Evolutionary conservation across 208 protist genomes (phyloP), one percentile per base, ranked within the genome.

Genomic region (Phytomonas francai): DNA sequence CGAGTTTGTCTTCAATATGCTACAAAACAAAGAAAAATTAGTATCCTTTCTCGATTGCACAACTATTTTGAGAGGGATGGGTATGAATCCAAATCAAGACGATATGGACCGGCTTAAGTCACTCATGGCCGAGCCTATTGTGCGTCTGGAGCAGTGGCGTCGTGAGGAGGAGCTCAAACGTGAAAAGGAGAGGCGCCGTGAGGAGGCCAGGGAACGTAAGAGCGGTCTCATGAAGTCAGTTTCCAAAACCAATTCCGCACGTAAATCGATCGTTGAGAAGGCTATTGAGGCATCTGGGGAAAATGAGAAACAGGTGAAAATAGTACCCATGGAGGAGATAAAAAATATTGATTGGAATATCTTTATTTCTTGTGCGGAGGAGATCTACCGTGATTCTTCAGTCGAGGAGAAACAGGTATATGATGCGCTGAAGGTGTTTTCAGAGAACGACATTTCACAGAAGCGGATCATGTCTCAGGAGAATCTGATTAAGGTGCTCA

Each of bases 341-440:
- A 96, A 96, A 49, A 96, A 96, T 65, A 93, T 96, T 64, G 91
- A 96, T 70, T 96, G 91, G 88, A 93, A 96, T 71, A 96, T 96
- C 58, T 96, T 96, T 68, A 93, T 96, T 51, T 83, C 82, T 29
- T 96, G 88, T 77, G 76, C 80, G 0, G 87, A 96, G 65, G 79
- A 84, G 65, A 80, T 96, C 59, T 96, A 89, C 49, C 81, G 88
- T 36, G 86, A 96, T 33, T 59, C 77, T n/a, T 73, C 72, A 54
- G 69, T 68, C 6, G 87, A 96, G 77, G 75, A 96, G 76, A 77
- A 71, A 57, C 76, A 76, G 19, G 80, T 96, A 54, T 61, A 75
- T 28, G 72, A 64, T 22, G 87, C 91, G 27, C 73, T 96, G 45
- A 81, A 81, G 58, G 78, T 90, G 22, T 80, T 92, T 29, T 58